Evolutionary conservation across 192 early-diverging fungal species (phyloP).

Genomic region (Backusella tarrabulga): DNA sequence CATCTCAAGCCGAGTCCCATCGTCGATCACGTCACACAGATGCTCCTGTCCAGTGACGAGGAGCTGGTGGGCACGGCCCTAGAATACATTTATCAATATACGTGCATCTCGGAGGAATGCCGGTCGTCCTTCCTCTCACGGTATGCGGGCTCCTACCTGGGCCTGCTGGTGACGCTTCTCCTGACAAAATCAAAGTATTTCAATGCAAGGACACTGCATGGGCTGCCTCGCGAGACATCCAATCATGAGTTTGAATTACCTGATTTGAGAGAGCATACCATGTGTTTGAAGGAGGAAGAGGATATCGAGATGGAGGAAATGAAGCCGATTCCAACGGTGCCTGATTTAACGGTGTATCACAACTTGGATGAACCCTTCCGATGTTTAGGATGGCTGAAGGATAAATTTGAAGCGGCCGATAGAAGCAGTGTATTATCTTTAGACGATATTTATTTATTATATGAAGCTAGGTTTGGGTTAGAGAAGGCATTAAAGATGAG

Average conservation of each 20-base stretch:
- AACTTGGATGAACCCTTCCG: constrained; percentile 56
- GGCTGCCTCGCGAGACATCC: background rate
- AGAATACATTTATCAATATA: constrained; percentile 62
- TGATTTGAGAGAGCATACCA: background rate
- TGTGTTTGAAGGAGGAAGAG: background rate
- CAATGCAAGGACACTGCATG: background rate
- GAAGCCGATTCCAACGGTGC: constrained; percentile 11
- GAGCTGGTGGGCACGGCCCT: constrained; percentile 56
- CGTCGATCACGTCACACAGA: constrained; percentile 51
- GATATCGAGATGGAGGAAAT: background rate
- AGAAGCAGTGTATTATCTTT: constrained; percentile 36
- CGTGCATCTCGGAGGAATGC: background rate
- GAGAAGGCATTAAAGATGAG: constrained; percentile 31
- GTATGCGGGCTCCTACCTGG: constrained; percentile 3
- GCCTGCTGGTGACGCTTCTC: background rate
- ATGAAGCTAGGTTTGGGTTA: constrained; percentile 45
- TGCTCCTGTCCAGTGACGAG: constrained; percentile 57
- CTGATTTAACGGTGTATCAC: constrained; percentile 34
- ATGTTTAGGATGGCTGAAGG: constrained; percentile 55
- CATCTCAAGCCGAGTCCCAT: constrained; percentile 17
- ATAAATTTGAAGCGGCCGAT: constrained; percentile 46
- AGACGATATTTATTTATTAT: constrained; percentile 47
- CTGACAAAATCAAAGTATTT: constrained; percentile 14
- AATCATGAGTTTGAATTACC: background rate
- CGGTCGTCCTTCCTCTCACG: background rate